Evolutionary conservation across 2,329 filamentous ascomycete species (phyloP).

Genomic region (Trichoderma asperellum): DNA sequence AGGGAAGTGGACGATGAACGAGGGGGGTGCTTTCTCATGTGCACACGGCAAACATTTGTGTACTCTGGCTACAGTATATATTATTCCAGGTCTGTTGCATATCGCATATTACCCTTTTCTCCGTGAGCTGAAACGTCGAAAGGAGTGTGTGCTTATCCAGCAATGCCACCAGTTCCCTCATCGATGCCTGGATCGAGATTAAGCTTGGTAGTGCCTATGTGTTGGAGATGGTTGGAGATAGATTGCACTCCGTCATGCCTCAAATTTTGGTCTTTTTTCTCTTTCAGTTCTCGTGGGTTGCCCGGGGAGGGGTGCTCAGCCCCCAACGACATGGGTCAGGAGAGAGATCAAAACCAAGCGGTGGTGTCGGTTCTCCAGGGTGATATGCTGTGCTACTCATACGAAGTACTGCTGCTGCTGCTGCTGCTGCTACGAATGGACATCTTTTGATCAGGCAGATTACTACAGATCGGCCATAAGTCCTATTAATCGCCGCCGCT

Average conservation of each 20-base stretch:
- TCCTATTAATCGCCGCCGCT: neutral
- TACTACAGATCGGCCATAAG: neutral
- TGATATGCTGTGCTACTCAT: no score
- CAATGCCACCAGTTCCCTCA: neutral
- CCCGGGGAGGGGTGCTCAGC: neutral
- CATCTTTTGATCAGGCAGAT: neutral
- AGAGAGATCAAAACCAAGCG: slow-evolving; percentile 8
- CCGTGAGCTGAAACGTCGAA: neutral
- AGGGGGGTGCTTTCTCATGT: neutral
- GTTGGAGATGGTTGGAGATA: neutral
- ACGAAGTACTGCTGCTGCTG: neutral
- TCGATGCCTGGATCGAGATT: neutral
- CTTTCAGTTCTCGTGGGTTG: neutral
- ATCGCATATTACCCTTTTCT: neutral
- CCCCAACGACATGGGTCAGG: slow-evolving; percentile 9
- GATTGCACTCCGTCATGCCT: neutral
- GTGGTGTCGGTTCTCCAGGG: neutral
- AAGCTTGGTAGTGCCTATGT: neutral
- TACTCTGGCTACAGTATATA: neutral
- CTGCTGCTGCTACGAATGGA: neutral
- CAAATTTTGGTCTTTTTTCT: neutral
- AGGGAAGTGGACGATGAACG: neutral
- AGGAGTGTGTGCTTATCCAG: neutral
- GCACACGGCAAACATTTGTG: neutral
- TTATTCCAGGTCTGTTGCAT: slow-evolving; percentile 6